Evolutionary conservation across 2,329 filamentous ascomycete genomes (phyloP), one percentile per base, ranked within the genome.

Genomic region (Coniochaeta ligniaria): DNA sequence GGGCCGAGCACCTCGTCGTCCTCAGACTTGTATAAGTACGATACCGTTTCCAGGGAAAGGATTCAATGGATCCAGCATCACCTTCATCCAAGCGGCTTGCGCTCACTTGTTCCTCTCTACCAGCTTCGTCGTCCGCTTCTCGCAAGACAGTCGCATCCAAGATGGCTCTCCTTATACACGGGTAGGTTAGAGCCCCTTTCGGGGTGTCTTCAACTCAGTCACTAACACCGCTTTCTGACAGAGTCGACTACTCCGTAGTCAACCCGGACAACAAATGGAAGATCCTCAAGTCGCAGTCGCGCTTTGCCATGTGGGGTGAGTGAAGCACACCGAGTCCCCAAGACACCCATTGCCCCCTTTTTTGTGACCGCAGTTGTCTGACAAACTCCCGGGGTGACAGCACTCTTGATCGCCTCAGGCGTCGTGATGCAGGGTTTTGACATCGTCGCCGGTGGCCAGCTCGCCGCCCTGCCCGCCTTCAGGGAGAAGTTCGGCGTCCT

Each of bases 381-480:
- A 38, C 35, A 38, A 11, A 38, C 35, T 38, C n/a, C n/a, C n/a
- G n/a, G 28, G 50, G 31, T 4, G 7, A 14, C 35, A 70, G 69
- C 67, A 31, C 62, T 72, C 35, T 69, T 64, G 63, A 66, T 66
- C 9, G 71, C 71, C 14, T 67, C 64, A 38, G 71, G 70, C 28
- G 63, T 66, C 14, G 63, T 73, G 26, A 73, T 73, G 71, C 67
- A 67, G 47, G 71, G 71, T 17, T 71, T 66, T 45, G 70, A 72
- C 60, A 62, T 65, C 24, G 69, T 71, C n/a, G 64, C 66, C 33
- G 69, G 69, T 26, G 67, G 69, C 45, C 69, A 72, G 60, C 66
- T 72, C 12, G 70, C 69, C 12, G 66, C 69, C 14, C 58, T 72
- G 4, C 68, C 70, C 7, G 67, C 63, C 56, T 72, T 72, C 55